Base-by-base conservation (phyloP, 2,329 filamentous ascomycete species). In the Verticillium dahliae region DNA sequence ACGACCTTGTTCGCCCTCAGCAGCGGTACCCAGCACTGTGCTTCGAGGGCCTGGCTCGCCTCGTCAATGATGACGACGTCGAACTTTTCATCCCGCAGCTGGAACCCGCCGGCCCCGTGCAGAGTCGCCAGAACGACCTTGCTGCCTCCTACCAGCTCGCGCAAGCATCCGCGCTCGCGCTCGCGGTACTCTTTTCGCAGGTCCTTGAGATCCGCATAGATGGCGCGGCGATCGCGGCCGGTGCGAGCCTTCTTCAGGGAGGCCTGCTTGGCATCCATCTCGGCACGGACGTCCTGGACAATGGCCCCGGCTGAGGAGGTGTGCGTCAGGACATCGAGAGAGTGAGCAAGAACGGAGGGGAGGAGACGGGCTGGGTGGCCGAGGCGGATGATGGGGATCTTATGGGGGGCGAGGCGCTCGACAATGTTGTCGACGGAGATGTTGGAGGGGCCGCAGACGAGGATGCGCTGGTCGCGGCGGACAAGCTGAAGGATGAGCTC, bases 401-500 rank as follows among this genome's bases (percentile, higher is more conserved):
- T 92, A 73, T 93, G 90, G 0, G 90, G 87, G 1, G 18, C 86
- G 1, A 98, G 83, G 7, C 95, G 87, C 75, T 99, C 95, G 9
- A 97, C 93, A 62, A 99, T 96, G 71, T 99, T 99, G 81, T 99
- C 95, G 1, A 99, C 95, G 0, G 92, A 95, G 68, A 99, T 93
- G 72, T 99, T 99, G 35, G 92, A 97, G 0, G 95, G 95, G 0
- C 94, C 95, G 69, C 95, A 98, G n/a, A 98, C 94, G 1, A 98
- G 81, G 11, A 98, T 81, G 1, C 92, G 59, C 14, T 56, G 52
- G 38, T 87, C 84, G 31, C 85, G 85, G 70, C 88, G 88, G 60
- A 96, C 80, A 67, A 98, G 79, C 71, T 99, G 95, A n/a, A 96
- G 81, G 63, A 99, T 96, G 13, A 99, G 81, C 74, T 99, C 95